Conservation (phyloP, 352 stramenopile species). For the Phytopythium mirpurense region DNA sequence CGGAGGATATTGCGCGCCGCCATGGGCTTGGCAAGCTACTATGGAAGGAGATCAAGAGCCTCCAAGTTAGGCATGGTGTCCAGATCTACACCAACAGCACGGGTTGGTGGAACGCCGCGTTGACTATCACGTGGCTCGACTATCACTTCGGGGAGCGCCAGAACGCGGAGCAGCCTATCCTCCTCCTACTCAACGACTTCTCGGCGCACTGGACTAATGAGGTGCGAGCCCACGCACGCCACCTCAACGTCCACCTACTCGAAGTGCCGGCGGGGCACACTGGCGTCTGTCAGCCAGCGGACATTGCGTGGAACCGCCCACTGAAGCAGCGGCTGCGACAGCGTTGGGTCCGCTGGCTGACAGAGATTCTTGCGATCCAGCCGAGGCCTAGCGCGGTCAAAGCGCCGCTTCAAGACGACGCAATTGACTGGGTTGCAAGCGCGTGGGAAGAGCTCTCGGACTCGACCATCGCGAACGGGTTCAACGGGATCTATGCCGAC, state of each 20-base stretch:
- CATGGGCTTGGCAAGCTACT: constrained; percentile 16
- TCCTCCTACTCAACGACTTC: constrained; percentile 10
- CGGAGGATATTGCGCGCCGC: constrained; percentile 7
- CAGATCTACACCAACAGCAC: constrained; percentile 22
- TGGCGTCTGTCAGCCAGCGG: constrained; percentile 10
- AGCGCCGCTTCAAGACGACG: neutral
- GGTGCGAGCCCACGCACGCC: constrained; percentile 9
- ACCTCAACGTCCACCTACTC: constrained; percentile 17
- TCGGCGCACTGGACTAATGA: constrained; percentile 9
- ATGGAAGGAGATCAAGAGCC: constrained; percentile 10
- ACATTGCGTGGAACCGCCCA: constrained; percentile 11
- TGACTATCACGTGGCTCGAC: constrained; percentile 10
- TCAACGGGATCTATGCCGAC: neutral
- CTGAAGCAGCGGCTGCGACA: constrained; percentile 1
- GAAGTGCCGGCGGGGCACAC: constrained; percentile 8
- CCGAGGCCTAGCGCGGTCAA: neutral
- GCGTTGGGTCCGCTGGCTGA: neutral
- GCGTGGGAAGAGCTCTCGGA: neutral
- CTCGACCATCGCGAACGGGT: neutral
- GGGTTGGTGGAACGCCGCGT: constrained; percentile 25
- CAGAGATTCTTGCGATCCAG: neutral
- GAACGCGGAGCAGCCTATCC: neutral
- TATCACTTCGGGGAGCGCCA: constrained; percentile 14
- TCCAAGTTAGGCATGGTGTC: constrained; percentile 9
- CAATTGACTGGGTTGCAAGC: neutral